phyloP scores from a whole-genome alignment of 2,329 filamentous ascomycete genomes.

The Alternaria solani region DNA sequence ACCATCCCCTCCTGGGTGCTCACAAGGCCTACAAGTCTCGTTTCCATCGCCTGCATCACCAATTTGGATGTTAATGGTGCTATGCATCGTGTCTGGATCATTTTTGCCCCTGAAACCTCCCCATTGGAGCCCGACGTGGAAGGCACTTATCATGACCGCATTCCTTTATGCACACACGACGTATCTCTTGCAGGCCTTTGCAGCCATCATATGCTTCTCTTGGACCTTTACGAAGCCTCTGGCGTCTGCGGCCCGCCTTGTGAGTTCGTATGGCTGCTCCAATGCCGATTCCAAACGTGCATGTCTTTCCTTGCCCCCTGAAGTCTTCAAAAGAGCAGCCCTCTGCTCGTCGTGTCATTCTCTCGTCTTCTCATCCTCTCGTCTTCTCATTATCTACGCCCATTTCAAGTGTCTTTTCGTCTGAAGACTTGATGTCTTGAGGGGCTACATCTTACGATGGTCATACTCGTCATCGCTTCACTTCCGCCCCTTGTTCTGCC shows the following conservation, averaged over 20 bases:
- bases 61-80: fast-evolving
- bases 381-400: background rate
- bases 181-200: background rate
- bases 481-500: background rate
- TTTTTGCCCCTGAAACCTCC: background rate
- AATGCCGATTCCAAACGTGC: too few relatives aligned
- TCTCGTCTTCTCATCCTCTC: background rate
- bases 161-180: background rate
- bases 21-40: background rate
- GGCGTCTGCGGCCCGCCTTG: background rate
- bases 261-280: background rate
- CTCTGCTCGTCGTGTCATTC: background rate
- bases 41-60: background rate
- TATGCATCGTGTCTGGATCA: background rate
- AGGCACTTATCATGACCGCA: background rate
- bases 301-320: background rate
- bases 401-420: background rate
- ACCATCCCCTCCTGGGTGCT: background rate
- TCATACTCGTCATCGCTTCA: background rate
- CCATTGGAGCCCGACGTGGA: background rate
- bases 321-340: background rate
- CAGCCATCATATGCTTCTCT: too few relatives aligned
- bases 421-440: background rate
- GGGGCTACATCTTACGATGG: background rate
- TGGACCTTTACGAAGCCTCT: background rate